Base-by-base conservation (phyloP, 805 yeast genomes). In the Saccharomycopsis schoenii region DNA sequence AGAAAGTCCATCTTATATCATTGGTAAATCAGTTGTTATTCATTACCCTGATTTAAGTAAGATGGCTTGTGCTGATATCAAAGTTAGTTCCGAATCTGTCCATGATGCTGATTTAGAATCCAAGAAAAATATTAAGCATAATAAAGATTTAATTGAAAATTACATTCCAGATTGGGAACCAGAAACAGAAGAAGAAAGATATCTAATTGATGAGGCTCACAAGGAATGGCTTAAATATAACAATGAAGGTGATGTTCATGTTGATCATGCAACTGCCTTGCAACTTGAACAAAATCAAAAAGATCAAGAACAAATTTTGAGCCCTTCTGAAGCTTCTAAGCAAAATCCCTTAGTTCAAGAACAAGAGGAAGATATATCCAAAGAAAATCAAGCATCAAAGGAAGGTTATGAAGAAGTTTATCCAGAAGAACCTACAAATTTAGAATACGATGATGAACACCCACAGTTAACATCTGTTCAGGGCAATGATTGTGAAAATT, bases 51-150 rank as follows among this genome's bases (percentile, higher is more conserved):
- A 83, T 68, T 71, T 77, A 67, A 80, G 82, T 51, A 79, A 75
- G 64, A 77, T 85, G 68, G 84, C 88, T 12, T 85, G 90, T 71
- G 85, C 86, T 54, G 80, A 81, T 65, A 83, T 85, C 62, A 74
- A 74, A 62, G 67, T 71, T 19, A 62, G 67, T 70, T 34, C 68
- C 40, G 61, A 59, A 57, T 55, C 63, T 39, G 60, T 57, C 21
- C 17, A 47, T 24, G 50, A 61, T 59, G 58, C 65, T 10, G 66
- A 65, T 65, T 60, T 60, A 67, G 66, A 64, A 65, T 67, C 59
- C 62, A 67, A 57, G 43, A 60, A 51, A 56, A 62, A 59, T 60
- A 42, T 58, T 54, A 54, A 36, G 56, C 57, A 50, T 34, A 56
- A 61, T 29, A 57, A 57, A 19, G 64, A 62, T 37, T 41, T 61